These are phyloP conservation scores for Rhododendron henanense DNA, from an alignment of 148 eudicot genomes.

Conservation along the genomic window DNA sequence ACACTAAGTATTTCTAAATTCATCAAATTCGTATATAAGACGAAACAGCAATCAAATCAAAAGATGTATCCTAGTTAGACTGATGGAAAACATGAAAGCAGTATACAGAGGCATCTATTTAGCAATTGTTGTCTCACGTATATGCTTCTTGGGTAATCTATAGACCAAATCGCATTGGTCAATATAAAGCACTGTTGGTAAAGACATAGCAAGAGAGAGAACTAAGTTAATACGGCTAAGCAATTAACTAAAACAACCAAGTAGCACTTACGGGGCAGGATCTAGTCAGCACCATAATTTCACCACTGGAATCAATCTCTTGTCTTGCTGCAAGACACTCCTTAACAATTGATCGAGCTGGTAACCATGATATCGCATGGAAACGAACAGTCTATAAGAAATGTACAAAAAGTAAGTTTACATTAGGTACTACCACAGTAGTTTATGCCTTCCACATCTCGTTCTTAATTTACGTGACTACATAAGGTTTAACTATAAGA, in stretches of 20 bases:
- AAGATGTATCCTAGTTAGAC: not conserved
- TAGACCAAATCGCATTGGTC: not conserved
- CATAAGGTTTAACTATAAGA: not conserved
- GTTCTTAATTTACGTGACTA: not conserved
- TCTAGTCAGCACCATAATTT: conserved; percentile 46
- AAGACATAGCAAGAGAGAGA: not conserved
- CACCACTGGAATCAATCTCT: conserved; percentile 53
- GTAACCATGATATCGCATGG: conserved; percentile 61
- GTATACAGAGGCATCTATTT: not conserved
- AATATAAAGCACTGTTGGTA: not conserved
- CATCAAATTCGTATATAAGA: not conserved
- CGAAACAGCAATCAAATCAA: not conserved
- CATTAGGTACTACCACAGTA: not conserved
- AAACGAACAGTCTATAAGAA: conserved; percentile 39
- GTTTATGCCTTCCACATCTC: not conserved
- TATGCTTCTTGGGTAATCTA: not conserved
- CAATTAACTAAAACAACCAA: not conserved
- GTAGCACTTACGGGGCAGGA: conserved; percentile 56
- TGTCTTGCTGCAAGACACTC: conserved; percentile 52
- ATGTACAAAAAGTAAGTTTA: not conserved
- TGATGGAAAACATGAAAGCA: not conserved
- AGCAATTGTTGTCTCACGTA: not conserved
- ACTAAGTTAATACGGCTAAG: not conserved
- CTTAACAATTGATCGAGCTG: conserved; percentile 53
- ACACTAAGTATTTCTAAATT: not conserved